Percentiles rank a stretch among this genome's conserved stretches.
These are phyloP conservation scores for Amanita pallidorosea DNA, from an alignment of 768 basidiomycete genomes.

Conservation along the genomic window DNA sequence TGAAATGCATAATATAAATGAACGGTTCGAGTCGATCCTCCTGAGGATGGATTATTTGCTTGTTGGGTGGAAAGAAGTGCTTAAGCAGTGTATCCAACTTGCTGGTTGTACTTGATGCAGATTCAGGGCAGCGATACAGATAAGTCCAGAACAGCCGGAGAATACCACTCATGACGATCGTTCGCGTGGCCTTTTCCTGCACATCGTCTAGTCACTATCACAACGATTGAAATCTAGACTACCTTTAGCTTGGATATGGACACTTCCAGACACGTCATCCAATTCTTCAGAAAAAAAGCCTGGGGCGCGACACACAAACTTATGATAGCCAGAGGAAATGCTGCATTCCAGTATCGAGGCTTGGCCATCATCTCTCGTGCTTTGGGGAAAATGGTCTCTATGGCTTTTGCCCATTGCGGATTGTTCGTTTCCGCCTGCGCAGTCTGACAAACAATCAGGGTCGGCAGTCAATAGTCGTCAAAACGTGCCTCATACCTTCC, in stretches of 20 bases:
- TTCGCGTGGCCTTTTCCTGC: conserved; percentile 72
- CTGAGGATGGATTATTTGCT: conserved; percentile 44
- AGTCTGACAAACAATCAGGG: conserved; percentile 35
- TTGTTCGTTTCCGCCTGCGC: conserved; percentile 95
- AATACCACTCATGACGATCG: conserved; percentile 70
- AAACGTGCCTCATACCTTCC: conserved; percentile 43
- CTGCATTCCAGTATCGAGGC: conserved; percentile 81
- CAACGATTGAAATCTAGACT: neutral
- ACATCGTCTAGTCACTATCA: conserved; percentile 1
- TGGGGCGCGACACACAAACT: conserved; percentile 82
- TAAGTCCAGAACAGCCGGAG: conserved; percentile 88
- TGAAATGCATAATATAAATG: conserved; percentile 70
- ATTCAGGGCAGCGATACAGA: conserved; percentile 86
- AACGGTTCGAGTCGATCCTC: conserved; percentile 76
- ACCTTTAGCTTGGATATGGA: conserved; percentile 78
- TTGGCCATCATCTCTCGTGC: conserved; percentile 80
- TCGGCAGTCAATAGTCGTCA: neutral
- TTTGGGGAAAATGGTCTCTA: conserved; percentile 74
- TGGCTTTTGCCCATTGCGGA: conserved; percentile 89
- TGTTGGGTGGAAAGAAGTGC: conserved; percentile 69
- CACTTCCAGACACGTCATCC: conserved; percentile 64
- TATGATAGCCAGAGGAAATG: conserved; percentile 77
- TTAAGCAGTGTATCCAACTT: conserved; percentile 70
- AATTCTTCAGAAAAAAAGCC: conserved; percentile 75
- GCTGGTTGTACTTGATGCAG: conserved; percentile 65